These are phyloP conservation scores for Rhizopogon vinicolor DNA, from an alignment of 768 basidiomycete genomes.

Conservation along the genomic window DNA sequence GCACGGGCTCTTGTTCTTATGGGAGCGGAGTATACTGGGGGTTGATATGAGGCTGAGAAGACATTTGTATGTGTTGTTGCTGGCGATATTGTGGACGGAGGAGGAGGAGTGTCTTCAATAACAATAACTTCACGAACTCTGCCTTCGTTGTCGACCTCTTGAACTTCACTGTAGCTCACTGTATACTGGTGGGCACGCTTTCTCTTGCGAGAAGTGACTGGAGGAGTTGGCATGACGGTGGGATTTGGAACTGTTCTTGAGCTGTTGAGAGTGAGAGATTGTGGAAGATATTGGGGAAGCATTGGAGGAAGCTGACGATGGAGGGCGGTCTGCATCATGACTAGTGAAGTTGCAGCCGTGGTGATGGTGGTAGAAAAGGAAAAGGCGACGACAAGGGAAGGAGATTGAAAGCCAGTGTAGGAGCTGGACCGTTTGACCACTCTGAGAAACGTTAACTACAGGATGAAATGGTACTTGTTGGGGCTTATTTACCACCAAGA, in stretches of 20 bases:
- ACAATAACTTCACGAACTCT: constrained; percentile 83
- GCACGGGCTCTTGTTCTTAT: constrained; percentile 83
- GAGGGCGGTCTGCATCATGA: constrained; percentile 70
- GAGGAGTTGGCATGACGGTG: constrained; percentile 68
- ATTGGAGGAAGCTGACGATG: constrained; percentile 56
- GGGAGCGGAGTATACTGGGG: constrained; percentile 68
- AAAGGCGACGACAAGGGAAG: constrained; percentile 12
- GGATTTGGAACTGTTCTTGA: constrained; percentile 33
- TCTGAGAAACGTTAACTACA: constrained; percentile 29
- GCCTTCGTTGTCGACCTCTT: constrained; percentile 79
- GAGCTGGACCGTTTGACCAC: constrained; percentile 24
- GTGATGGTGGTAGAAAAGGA: constrained; percentile 33
- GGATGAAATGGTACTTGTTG: constrained; percentile 28
- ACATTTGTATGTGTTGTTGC: constrained; percentile 65
- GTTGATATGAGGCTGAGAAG: constrained; percentile 78
- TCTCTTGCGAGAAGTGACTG: constrained; percentile 72
- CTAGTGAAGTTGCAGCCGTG: constrained; percentile 45
- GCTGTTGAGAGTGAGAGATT: constrained; percentile 45
- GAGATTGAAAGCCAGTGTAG: constrained; percentile 34
- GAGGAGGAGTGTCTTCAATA: constrained; percentile 88
- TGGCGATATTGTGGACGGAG: constrained; percentile 69
- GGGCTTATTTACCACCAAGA: constrained; percentile 15
- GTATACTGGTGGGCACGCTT: constrained; percentile 79
- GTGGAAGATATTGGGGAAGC: constrained; percentile 63
- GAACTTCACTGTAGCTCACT: constrained; percentile 84